Evolutionary conservation across 768 basidiomycete species (phyloP).

Genomic region (Podaxis carcinomalis): DNA sequence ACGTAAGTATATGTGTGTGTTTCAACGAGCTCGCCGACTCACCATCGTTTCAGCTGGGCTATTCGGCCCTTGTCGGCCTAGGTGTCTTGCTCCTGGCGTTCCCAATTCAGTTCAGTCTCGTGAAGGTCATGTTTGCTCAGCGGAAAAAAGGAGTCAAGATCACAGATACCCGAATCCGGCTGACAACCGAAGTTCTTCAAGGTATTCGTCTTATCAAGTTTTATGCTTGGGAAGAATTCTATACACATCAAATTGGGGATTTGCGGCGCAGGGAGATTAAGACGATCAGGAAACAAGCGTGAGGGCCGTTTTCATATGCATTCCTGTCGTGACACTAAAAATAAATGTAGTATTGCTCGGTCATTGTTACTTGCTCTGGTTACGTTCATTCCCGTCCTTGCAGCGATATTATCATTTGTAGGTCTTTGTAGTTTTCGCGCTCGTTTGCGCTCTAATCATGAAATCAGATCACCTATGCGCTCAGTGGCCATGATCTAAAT

Average conservation of each 20-base stretch:
- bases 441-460: background rate
- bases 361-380: slow-evolving; percentile 39
- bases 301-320: slow-evolving; percentile 13
- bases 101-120: slow-evolving; percentile 53
- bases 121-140: slow-evolving; percentile 47
- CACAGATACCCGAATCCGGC: slow-evolving; percentile 62
- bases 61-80: slow-evolving; percentile 66
- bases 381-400: slow-evolving; percentile 47
- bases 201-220: slow-evolving; percentile 64
- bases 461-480: slow-evolving; percentile 54
- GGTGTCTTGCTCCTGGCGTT: slow-evolving; percentile 51
- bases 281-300: slow-evolving; percentile 36
- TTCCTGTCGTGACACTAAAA: background rate
- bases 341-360: slow-evolving; percentile 26
- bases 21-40: background rate
- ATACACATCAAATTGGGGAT: slow-evolving; percentile 34
- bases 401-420: slow-evolving; percentile 49
- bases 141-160: slow-evolving; percentile 55
- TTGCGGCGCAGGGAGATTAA: slow-evolving; percentile 36
- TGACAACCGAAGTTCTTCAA: slow-evolving; percentile 65
- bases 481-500: slow-evolving; percentile 51
- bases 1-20: slow-evolving; percentile 31
- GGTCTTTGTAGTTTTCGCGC: slow-evolving; percentile 16
- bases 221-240: slow-evolving; percentile 58
- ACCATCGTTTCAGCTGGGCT: slow-evolving; percentile 44